A percentile compares a stretch with the other conserved stretches of the same genome.
phyloP scores from a whole-genome alignment of 2,329 filamentous ascomycete species.

The Ceratocystis albifundus region DNA sequence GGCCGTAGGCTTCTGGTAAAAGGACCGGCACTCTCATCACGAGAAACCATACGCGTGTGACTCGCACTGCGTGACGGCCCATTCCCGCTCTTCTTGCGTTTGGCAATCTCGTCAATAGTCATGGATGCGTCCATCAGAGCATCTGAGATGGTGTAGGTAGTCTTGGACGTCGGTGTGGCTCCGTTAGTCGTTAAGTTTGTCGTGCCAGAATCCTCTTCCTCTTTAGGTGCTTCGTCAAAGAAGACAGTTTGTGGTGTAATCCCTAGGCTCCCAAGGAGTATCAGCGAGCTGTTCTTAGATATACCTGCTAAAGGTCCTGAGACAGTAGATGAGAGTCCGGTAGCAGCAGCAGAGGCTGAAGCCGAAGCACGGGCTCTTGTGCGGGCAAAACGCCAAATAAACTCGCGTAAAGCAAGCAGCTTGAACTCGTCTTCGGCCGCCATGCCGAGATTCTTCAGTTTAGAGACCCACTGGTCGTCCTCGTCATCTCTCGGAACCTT shows the following conservation, averaged over 20 bases:
- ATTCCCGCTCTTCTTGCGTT: constrained; percentile 40
- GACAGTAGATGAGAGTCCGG: constrained; percentile 24
- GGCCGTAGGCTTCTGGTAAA: background rate
- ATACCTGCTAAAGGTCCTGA: constrained; percentile 32
- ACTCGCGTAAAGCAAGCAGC: constrained; percentile 72
- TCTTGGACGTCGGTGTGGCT: constrained; percentile 29
- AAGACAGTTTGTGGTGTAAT: constrained; percentile 82
- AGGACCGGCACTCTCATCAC: constrained; percentile 15
- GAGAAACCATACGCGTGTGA: constrained; percentile 16
- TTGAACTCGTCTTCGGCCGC: constrained; percentile 77
- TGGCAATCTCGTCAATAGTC: constrained; percentile 59
- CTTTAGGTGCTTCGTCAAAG: constrained; percentile 57
- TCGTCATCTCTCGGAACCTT: constrained; percentile 70
- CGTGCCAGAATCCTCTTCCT: constrained; percentile 21
- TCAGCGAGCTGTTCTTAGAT: constrained; percentile 45
- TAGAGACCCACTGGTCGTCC: constrained; percentile 84
- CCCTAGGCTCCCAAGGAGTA: constrained; percentile 62
- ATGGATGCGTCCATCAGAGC: constrained; percentile 85
- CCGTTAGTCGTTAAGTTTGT: constrained; percentile 24
- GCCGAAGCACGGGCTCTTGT: constrained; percentile 49
- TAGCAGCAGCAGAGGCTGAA: constrained; percentile 29
- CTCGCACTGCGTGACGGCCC: constrained; percentile 25
- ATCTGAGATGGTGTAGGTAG: constrained; percentile 71
- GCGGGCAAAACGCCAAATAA: constrained; percentile 75
- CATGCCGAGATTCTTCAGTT: constrained; percentile 75